Evolutionary conservation across 768 basidiomycete genomes (phyloP), one percentile per base, ranked within the genome.

Genomic region (Cyclocybe aegerita): DNA sequence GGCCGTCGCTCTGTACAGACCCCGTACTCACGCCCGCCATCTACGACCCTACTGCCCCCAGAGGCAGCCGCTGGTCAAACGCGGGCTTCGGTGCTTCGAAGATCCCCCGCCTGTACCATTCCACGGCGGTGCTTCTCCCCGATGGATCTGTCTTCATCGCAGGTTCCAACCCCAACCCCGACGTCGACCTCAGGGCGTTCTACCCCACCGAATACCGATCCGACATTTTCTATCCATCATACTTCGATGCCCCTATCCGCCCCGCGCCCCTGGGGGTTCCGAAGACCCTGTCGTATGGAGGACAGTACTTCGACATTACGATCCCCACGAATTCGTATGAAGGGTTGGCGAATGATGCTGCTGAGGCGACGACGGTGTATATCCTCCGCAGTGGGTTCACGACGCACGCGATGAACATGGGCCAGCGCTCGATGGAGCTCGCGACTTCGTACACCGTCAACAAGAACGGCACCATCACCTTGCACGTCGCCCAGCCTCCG

Each of bases 141-240:
- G 93, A 90, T 52, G 90, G 82, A 0, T 89, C 88, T 2, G 85
- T 98, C 35, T 65, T 97, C 46, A 78, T 96, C 58, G 92, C 91
- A 23, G 96, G 96, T 5, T 93, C 91, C 32, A 98, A 98, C 71
- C 93, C 95, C 1, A 95, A 95, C 63, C 76, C 88, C 31, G 94
- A 98, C 58, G 86, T 88, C 50, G 84, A 87, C 61, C 52, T 72
- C 17, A 67, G 70, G 14, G 78, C 80, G 11, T 39, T 75, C 40
- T 93, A 75, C 74, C 82, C 85, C 1, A 93, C 93, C 1, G 82
- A 85, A 31, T 95, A 94, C 60, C 74, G 82, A 16, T 84, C 88
- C 0, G 93, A 96, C 66, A 78, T 86, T 33, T 99, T 94, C 78
- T 98, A 94, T 72, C 96, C 96, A 0, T 76, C 83, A 10, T 99